These are phyloP conservation scores for Yarrowia porcina DNA, from an alignment of 805 yeast genomes.

Conservation along the genomic window DNA sequence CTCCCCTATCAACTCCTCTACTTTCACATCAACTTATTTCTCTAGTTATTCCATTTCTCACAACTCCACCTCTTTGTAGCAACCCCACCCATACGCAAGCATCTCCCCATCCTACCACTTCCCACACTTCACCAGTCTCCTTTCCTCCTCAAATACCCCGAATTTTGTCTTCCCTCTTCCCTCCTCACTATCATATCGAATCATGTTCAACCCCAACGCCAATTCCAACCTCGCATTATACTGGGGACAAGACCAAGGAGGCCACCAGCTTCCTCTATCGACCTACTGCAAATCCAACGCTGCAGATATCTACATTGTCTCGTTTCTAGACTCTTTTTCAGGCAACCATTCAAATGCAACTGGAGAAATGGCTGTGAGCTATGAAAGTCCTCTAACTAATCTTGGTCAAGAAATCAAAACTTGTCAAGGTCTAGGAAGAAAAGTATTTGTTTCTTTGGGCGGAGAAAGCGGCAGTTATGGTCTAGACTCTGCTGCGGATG, in stretches of 20 bases:
- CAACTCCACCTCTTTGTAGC: no score
- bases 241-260: constrained; percentile 82
- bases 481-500: constrained; percentile 50
- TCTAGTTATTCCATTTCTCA: no score
- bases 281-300: constrained; percentile 64
- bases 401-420: constrained; percentile 62
- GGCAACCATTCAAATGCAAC: constrained; percentile 31
- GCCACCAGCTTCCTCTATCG: constrained; percentile 46
- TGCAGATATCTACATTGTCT: constrained; percentile 59
- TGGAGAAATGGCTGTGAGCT: constrained; percentile 4
- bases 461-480: constrained; percentile 65
- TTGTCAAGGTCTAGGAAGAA: constrained; percentile 78
- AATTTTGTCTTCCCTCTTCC: not conserved
- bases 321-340: constrained; percentile 61
- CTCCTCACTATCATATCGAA: no score
- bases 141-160: not conserved
- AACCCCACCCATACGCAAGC: no score
- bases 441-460: constrained; percentile 71
- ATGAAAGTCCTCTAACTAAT: not conserved
- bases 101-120: not conserved
- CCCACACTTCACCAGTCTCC: not conserved
- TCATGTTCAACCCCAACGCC: constrained; percentile 34
- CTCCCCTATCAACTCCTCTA: no score
- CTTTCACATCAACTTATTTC: no score
- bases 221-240: constrained; percentile 65